Evolutionary conservation across 2,329 filamentous ascomycete genomes (phyloP), one percentile per base, ranked within the genome.

Genomic region (Cytospora piceicola): DNA sequence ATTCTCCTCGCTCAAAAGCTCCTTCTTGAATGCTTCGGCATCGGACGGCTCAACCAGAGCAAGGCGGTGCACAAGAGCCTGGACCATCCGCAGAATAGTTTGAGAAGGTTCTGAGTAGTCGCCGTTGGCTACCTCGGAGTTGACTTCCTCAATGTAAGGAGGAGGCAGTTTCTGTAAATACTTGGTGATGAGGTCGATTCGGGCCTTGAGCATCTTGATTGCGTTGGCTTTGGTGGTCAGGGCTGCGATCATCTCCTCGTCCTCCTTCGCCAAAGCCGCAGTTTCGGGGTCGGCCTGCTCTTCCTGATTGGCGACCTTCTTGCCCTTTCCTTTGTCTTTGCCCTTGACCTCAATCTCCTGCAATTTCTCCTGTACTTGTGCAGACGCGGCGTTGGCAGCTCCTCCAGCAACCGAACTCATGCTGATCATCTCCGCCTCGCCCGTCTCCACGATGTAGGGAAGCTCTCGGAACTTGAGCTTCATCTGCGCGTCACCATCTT

Each of bases 401-500:
- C 91, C 92, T 61, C 90, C 89, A 0, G 94, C 94, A 24, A 99
- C 90, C 70, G 94, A 96, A 77, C 97, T 93, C 73, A 99, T 92
- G 71, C 92, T 91, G 70, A 99, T 98, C 93, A 97, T 97, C 77
- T 99, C 95, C 1, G 94, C 94, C 76, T 98, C 94, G 12, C 92
- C 93, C 0, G 94, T 97, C 79, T 98, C 95, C 2, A 98, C 89
- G 0, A 90, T 90, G 76, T 95, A 98, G 1, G 90, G 87, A 12
- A 98, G 79, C 74, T 96, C 90, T 67, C 90, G 87, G 77, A 98
- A 98, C 72, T 87, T 90, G 67, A 95, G 83, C 59, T 84, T 86
- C 29, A 88, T 75, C 2, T 80, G 76, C 1, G 81, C 76, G 39
- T 87, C 77, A 75, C 83, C 76, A 69, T 92, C 90, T 69, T 91